phyloP scores from a whole-genome alignment of 2,329 filamentous ascomycete genomes.

The Knoxdaviesia proteae region DNA sequence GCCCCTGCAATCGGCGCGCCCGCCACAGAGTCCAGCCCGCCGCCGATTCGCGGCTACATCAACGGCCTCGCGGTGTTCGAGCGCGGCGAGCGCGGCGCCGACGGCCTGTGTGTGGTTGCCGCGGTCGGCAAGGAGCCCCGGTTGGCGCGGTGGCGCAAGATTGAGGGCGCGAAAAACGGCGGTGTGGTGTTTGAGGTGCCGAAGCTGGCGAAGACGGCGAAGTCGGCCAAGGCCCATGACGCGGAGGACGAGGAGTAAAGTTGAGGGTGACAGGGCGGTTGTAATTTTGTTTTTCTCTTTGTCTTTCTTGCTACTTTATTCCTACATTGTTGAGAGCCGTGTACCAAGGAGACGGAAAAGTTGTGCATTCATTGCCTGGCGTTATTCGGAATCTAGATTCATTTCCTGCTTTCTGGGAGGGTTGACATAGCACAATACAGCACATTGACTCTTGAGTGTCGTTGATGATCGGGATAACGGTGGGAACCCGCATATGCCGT shows the following conservation, averaged over 20 bases:
- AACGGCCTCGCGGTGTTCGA: slow-evolving; percentile 83
- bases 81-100: slow-evolving; percentile 52
- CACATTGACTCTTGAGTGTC: too few relatives aligned
- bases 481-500: too few relatives aligned
- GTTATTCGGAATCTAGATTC: too few relatives aligned
- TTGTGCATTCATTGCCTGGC: too few relatives aligned
- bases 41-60: slow-evolving; percentile 48
- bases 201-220: slow-evolving; percentile 13
- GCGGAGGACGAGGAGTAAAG: slow-evolving; percentile 12
- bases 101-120: slow-evolving; percentile 67
- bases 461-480: too few relatives aligned
- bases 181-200: slow-evolving; percentile 77
- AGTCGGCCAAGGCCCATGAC: slow-evolving; percentile 12
- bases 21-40: slow-evolving; percentile 7
- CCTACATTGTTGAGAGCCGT: too few relatives aligned
- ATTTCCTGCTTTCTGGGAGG: too few relatives aligned
- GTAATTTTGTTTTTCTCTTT: slow-evolving; percentile 1
- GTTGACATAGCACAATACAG: too few relatives aligned
- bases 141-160: slow-evolving; percentile 60
- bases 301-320: neutral
- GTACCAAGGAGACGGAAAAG: too few relatives aligned
- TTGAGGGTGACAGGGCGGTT: slow-evolving; percentile 1
- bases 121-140: slow-evolving; percentile 74
- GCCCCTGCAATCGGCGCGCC: slow-evolving; percentile 12
- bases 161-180: slow-evolving; percentile 49